Percentiles rank a stretch among this genome's conserved stretches.
phyloP scores from a whole-genome alignment of 371 early-diverging fungal genomes.

The Circinella minor region DNA sequence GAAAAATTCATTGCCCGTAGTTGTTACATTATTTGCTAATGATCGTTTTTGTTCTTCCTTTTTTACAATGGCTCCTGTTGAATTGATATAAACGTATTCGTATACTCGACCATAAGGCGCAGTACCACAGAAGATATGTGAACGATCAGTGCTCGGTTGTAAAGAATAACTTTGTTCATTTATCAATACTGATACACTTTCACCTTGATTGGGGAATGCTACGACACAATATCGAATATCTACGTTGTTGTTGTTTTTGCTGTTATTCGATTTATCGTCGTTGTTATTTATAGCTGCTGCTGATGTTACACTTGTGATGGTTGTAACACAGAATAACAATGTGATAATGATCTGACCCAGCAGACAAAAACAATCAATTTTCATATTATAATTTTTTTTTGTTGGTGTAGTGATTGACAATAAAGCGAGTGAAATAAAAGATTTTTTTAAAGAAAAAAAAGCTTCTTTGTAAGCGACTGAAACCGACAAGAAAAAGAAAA shows the following conservation, averaged over 20 bases:
- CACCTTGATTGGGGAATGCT: constrained; percentile 43
- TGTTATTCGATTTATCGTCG: background rate
- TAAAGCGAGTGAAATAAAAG: no score
- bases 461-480: background rate
- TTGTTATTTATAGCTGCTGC: background rate
- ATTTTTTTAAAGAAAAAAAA: no score
- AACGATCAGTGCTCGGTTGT: constrained; percentile 24
- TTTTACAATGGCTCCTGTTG: constrained; percentile 11
- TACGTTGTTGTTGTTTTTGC: constrained; percentile 19
- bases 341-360: background rate
- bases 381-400: background rate
- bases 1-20: constrained; percentile 62
- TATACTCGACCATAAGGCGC: constrained; percentile 44
- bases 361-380: background rate
- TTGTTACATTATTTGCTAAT: constrained; percentile 34
- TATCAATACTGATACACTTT: constrained; percentile 41
- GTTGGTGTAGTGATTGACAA: no score
- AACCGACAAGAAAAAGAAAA: background rate
- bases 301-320: background rate
- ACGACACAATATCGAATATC: constrained; percentile 48
- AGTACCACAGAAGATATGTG: constrained; percentile 41
- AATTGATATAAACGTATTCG: constrained; percentile 37
- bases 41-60: constrained; percentile 40
- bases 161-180: constrained; percentile 35
- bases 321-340: background rate